phyloP scores from a whole-genome alignment of 768 basidiomycete genomes.

The Paxillus involutus region DNA sequence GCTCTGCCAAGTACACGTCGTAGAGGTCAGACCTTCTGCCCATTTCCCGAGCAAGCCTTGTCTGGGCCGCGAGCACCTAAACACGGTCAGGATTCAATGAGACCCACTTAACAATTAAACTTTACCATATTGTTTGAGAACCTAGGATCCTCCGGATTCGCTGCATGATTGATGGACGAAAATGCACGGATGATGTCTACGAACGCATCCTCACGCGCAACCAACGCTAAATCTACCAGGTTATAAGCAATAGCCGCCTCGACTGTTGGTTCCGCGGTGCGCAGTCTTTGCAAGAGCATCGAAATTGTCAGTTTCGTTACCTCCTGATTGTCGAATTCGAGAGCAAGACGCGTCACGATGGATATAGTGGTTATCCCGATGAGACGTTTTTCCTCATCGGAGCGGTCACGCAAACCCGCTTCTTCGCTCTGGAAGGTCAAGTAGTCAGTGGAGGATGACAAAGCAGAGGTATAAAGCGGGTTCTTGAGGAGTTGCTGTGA shows the following conservation, averaged over 20 bases:
- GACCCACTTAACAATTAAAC: not conserved
- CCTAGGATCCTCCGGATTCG: slow-evolving; percentile 86
- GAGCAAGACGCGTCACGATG: slow-evolving; percentile 81
- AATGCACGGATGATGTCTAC: slow-evolving; percentile 83
- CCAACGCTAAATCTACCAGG: slow-evolving; percentile 84
- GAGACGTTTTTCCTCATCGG: slow-evolving; percentile 82
- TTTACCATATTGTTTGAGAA: slow-evolving; percentile 87
- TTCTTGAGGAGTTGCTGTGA: slow-evolving; percentile 43
- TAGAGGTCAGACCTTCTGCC: slow-evolving; percentile 74
- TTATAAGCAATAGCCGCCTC: slow-evolving; percentile 93
- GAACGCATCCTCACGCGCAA: slow-evolving; percentile 75
- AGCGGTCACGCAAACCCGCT: slow-evolving; percentile 60
- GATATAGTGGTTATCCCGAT: slow-evolving; percentile 91
- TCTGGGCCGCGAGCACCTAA: slow-evolving; percentile 88
- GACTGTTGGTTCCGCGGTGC: slow-evolving; percentile 81
- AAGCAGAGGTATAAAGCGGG: slow-evolving; percentile 36
- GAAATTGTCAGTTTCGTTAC: slow-evolving; percentile 88
- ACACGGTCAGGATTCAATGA: not conserved
- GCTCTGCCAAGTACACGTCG: slow-evolving; percentile 77
- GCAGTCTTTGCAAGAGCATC: slow-evolving; percentile 87
- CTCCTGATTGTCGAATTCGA: slow-evolving; percentile 87
- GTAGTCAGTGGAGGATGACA: slow-evolving; percentile 41
- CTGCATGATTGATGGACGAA: slow-evolving; percentile 78
- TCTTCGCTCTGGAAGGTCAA: slow-evolving; percentile 59
- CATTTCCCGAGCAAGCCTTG: slow-evolving; percentile 81